Evolutionary conservation across 805 yeast genomes (phyloP), one percentile per base, ranked within the genome.

Genomic region (Blastobotrys peoriensis): DNA sequence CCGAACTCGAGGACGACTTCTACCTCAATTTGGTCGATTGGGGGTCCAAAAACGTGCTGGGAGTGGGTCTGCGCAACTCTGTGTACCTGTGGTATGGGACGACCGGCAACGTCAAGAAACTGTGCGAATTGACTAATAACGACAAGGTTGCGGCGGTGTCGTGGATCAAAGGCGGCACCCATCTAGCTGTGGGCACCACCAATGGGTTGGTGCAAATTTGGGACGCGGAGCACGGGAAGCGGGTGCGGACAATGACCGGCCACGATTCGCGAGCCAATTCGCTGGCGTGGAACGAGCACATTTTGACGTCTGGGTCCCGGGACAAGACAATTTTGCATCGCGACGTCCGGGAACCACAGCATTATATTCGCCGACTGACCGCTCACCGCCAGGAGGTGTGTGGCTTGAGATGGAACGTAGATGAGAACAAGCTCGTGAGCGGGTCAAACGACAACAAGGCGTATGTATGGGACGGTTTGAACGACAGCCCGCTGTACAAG

Each of bases 131-230:
- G 23, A 34, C 37, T 3, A 79, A 70, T 33, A 71, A 73, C 51
- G 96, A 89, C 54, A 67, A 70, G 39, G 84, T 87, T 19, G 85
- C 97, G 5, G 81, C 95, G 54, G 67, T 91, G 33, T 79, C 85
- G 44, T 93, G 98, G 98, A 86, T 91, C 39, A 94, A 91, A 19
- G 78, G 91, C 8, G 98, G 98, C 15, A 83, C 95, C 10, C 97
- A 93, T 67, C 58, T 93, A 40, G 98, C 98, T 0, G 80, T 93
- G 4, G 98, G 98, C 1, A 87, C 96, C 1, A 74, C 76, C 45
- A 71, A 78, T 27, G 98, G 98, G 1, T 60, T 82, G 35, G 96
- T 93, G 4, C 96, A 89, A 59, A 88, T 93, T 15, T 93, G 96
- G 93, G 98, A 93, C 63, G 95, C 89, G 1, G 76, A 83, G 9